Conservation (phyloP, 345 rosid genomes). For the Toxicodendron radicans region DNA sequence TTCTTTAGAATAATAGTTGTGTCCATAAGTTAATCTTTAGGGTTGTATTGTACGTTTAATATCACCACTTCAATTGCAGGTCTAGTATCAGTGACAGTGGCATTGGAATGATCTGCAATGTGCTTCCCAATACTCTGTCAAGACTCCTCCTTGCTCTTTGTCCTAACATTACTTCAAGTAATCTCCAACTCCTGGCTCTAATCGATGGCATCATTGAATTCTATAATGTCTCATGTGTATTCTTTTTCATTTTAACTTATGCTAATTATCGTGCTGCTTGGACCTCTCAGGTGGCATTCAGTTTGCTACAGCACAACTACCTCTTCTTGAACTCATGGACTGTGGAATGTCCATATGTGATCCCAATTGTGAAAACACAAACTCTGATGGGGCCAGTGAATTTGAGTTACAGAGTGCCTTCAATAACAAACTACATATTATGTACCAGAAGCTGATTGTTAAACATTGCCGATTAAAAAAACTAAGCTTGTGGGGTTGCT, state of each 20-base stretch:
- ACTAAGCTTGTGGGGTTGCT: conserved; percentile 99
- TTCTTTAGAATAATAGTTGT: background rate
- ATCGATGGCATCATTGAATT: background rate
- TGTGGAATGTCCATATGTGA: conserved; percentile 96
- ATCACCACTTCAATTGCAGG: conserved; percentile 42
- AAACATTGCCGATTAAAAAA: conserved; percentile 77
- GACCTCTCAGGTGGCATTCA: conserved; percentile 83
- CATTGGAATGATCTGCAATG: conserved; percentile 96
- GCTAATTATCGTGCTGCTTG: background rate
- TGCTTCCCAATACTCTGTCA: conserved; percentile 72
- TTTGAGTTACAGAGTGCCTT: conserved; percentile 43
- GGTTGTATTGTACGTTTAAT: conserved; percentile 17
- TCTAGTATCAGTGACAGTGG: conserved; percentile 95
- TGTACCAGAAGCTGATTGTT: conserved; percentile 84
- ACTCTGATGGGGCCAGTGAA: conserved; percentile 36
- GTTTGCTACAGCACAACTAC: conserved; percentile 93
- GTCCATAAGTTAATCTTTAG: conserved; percentile 1
- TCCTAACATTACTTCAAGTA: conserved; percentile 98
- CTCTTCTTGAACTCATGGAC: conserved; percentile 95
- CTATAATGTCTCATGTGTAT: background rate
- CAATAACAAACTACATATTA: conserved; percentile 51
- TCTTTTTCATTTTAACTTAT: background rate
- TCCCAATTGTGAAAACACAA: conserved; percentile 41
- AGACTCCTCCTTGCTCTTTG: conserved; percentile 90
- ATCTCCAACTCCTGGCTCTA: conserved; percentile 28